Conservation (phyloP, 2,329 filamentous ascomycete genomes). For the Cordyceps pruinosa region DNA sequence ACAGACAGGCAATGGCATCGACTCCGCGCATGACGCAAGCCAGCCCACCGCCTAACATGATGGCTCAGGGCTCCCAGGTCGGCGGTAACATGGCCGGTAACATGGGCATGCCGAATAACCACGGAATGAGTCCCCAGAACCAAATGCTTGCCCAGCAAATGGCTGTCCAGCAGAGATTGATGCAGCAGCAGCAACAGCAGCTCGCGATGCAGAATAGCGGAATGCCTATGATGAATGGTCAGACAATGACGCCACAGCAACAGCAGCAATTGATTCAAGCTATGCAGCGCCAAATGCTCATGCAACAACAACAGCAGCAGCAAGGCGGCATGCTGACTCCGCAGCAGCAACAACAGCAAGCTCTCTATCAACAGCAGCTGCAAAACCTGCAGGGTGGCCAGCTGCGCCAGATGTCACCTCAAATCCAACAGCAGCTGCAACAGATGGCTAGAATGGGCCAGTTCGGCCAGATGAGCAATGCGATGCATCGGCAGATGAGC, state of each 20-base stretch:
- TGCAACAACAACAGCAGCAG: slow-evolving; percentile 13
- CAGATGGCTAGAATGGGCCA: slow-evolving; percentile 30
- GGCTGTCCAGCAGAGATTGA: slow-evolving; percentile 40
- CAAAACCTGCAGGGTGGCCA: slow-evolving; percentile 34
- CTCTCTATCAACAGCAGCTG: slow-evolving; percentile 38
- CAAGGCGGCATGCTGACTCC: slow-evolving; percentile 35
- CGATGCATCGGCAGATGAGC: slow-evolving; percentile 30
- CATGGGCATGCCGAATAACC: slow-evolving; percentile 47
- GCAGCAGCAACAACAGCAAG: slow-evolving; percentile 35
- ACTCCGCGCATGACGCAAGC: slow-evolving; percentile 58
- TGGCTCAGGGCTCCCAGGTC: slow-evolving; percentile 51
- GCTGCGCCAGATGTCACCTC: slow-evolving; percentile 28
- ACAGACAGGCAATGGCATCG: slow-evolving; percentile 41
- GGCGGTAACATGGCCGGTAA: slow-evolving; percentile 38
- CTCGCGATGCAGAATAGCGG: slow-evolving; percentile 8
- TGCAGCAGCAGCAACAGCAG: slow-evolving; percentile 35
- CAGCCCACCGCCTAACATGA: slow-evolving; percentile 54
- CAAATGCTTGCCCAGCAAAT: slow-evolving; percentile 38
- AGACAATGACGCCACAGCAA: slow-evolving; percentile 31
- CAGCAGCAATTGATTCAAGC: slow-evolving; percentile 31
- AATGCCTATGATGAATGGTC: slow-evolving; percentile 27
- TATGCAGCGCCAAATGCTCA: slow-evolving; percentile 32
- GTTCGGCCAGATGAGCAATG: slow-evolving; percentile 30
- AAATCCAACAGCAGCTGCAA: slow-evolving; percentile 33
- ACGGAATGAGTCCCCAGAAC: slow-evolving; percentile 33